These are phyloP conservation scores for Ajuga chamaepitys DNA, from an alignment of 257 asterid species.

Conservation along the genomic window DNA sequence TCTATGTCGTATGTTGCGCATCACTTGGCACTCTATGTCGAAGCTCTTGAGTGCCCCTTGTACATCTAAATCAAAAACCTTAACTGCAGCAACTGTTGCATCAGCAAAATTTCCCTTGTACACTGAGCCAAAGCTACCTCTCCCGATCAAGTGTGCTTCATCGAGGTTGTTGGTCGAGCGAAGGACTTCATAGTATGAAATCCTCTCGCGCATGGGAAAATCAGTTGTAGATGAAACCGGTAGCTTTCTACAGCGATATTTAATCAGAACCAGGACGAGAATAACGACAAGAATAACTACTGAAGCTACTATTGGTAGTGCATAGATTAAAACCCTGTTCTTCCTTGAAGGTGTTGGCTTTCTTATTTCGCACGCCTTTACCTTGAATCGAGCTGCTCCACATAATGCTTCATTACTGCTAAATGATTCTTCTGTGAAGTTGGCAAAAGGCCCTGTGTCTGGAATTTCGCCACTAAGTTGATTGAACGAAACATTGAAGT, in stretches of 20 bases:
- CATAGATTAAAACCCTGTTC: not conserved
- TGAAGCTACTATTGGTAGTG: not conserved
- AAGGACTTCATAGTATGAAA: not conserved
- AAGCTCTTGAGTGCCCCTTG: not conserved
- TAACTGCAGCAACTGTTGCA: not conserved
- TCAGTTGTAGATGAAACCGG: not conserved
- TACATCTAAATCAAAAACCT: not conserved
- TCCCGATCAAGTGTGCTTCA: not conserved
- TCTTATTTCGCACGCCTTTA: not conserved
- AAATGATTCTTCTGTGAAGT: not conserved
- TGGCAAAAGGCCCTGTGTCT: not conserved
- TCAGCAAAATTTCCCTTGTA: conserved; percentile 5
- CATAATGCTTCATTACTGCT: not conserved
- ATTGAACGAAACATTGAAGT: not conserved
- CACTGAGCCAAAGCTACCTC: conserved; percentile 7
- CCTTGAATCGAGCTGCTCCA: not conserved
- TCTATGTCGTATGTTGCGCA: not conserved
- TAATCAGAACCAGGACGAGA: not conserved
- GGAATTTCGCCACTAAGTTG: not conserved
- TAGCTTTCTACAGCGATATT: not conserved
- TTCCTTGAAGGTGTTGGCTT: not conserved
- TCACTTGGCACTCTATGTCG: not conserved
- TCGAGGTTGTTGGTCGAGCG: not conserved
- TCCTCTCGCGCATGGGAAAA: not conserved
- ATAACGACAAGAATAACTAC: not conserved